These are phyloP conservation scores for Kalmusia sp. DNA, from an alignment of 2,329 filamentous ascomycete genomes.

Conservation along the genomic window DNA sequence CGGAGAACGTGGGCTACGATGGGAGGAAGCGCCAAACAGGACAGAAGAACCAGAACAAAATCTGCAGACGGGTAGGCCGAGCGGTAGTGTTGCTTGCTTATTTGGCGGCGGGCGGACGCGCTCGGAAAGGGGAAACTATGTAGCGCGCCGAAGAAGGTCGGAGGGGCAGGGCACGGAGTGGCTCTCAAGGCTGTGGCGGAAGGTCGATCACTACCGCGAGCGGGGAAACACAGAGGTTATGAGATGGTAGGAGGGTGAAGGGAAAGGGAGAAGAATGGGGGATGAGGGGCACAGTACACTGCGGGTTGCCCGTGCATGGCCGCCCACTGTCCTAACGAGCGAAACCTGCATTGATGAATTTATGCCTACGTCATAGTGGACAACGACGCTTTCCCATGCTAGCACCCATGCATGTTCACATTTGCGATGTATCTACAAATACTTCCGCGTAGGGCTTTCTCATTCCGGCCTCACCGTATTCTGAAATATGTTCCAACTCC, in stretches of 20 bases:
- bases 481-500: too few species aligned
- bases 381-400: constrained; percentile 19
- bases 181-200: constrained; percentile 23
- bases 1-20: constrained; percentile 13
- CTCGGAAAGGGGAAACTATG: constrained; percentile 15
- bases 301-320: not conserved
- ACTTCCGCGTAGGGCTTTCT: too few species aligned
- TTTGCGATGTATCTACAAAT: too few species aligned
- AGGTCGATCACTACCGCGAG: constrained; percentile 35
- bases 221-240: constrained; percentile 16
- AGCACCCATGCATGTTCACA: not conserved
- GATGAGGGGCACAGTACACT: constrained; percentile 5
- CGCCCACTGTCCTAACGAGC: too few species aligned
- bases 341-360: not conserved
- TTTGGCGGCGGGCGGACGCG: constrained; percentile 16
- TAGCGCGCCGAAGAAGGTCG: constrained; percentile 14
- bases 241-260: constrained; percentile 15
- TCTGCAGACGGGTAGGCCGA: constrained; percentile 1
- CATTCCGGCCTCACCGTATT: too few species aligned
- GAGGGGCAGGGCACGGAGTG: constrained; percentile 25
- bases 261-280: constrained; percentile 13
- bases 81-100: not conserved
- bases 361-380: constrained; percentile 22
- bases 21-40: constrained; percentile 1
- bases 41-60: constrained; percentile 1